phyloP scores from a whole-genome alignment of 1,139 yeast genomes.

The Zygosaccharomyces pseudobailii region DNA sequence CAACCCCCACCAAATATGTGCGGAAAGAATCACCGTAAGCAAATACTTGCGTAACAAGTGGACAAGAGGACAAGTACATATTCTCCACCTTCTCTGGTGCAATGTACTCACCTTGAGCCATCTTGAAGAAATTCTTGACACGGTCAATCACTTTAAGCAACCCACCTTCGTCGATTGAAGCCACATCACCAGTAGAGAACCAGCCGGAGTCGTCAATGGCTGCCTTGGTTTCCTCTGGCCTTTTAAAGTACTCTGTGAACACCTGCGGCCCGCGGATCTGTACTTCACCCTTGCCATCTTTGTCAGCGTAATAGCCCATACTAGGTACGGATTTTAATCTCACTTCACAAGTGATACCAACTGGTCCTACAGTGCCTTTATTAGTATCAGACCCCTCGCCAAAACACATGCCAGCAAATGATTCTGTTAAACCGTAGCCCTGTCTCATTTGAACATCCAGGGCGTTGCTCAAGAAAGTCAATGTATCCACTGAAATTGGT shows the following conservation, averaged over 20 bases:
- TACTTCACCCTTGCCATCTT: constrained; percentile 52
- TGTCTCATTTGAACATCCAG: constrained; percentile 56
- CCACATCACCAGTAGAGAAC: constrained; percentile 77
- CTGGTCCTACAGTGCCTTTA: constrained; percentile 63
- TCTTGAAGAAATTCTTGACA: constrained; percentile 75
- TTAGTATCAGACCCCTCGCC: constrained; percentile 43
- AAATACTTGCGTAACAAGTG: constrained; percentile 51
- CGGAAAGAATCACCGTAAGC: constrained; percentile 67
- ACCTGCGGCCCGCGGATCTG: constrained; percentile 65
- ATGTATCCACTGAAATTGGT: constrained; percentile 59
- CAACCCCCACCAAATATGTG: constrained; percentile 56
- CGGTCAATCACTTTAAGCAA: constrained; percentile 63
- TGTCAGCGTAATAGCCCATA: constrained; percentile 54
- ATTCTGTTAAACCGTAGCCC: constrained; percentile 78
- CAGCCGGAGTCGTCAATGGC: constrained; percentile 63
- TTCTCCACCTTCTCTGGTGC: constrained; percentile 77
- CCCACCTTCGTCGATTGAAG: constrained; percentile 49
- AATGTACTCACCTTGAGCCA: constrained; percentile 78
- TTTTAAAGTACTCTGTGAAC: constrained; percentile 56
- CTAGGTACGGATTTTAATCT: constrained; percentile 62
- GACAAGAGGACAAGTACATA: constrained; percentile 50
- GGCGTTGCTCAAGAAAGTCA: constrained; percentile 57
- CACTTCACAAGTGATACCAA: constrained; percentile 50
- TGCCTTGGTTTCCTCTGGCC: constrained; percentile 48
- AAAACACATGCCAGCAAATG: constrained; percentile 58